Evolutionary conservation across 106 monocot species (phyloP).

Genomic region (Xerophyta viscosa): DNA sequence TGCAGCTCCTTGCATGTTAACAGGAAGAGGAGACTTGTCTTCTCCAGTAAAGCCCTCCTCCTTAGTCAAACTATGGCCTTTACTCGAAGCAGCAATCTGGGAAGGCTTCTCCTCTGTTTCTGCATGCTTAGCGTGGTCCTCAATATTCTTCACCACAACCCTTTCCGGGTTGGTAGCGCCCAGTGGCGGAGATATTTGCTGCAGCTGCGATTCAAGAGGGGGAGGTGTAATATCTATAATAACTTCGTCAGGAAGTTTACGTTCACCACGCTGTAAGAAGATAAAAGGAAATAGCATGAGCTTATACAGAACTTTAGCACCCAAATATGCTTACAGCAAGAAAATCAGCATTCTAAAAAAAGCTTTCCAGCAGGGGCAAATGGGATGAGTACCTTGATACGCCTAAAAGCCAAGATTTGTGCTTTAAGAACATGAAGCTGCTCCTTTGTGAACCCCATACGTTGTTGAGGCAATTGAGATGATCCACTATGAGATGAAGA

Average conservation of each 20-base stretch:
- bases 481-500: slow-evolving; percentile 27
- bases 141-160: slow-evolving; percentile 14
- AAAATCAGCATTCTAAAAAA: too few relatives aligned
- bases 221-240: slow-evolving; percentile 69
- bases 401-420: slow-evolving; percentile 93
- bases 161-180: slow-evolving; percentile 27
- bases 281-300: background rate
- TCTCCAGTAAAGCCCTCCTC: slow-evolving; percentile 32
- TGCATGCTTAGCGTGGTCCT: slow-evolving; percentile 33
- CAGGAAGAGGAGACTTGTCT: slow-evolving; percentile 21
- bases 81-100: slow-evolving; percentile 11
- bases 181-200: slow-evolving; percentile 18
- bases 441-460: slow-evolving; percentile 72
- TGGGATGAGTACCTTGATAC: slow-evolving; percentile 56
- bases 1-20: slow-evolving; percentile 14
- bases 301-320: background rate
- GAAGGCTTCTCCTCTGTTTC: slow-evolving; percentile 26
- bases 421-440: slow-evolving; percentile 97
- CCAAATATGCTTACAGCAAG: background rate
- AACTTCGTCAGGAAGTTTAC: slow-evolving; percentile 74
- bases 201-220: slow-evolving; percentile 51
- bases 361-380: too few relatives aligned
- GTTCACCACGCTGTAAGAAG: slow-evolving; percentile 66
- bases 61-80: slow-evolving; percentile 34
- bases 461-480: slow-evolving; percentile 22